Conservation (phyloP, 306 rosid species). For the Cicer cuneatum region DNA sequence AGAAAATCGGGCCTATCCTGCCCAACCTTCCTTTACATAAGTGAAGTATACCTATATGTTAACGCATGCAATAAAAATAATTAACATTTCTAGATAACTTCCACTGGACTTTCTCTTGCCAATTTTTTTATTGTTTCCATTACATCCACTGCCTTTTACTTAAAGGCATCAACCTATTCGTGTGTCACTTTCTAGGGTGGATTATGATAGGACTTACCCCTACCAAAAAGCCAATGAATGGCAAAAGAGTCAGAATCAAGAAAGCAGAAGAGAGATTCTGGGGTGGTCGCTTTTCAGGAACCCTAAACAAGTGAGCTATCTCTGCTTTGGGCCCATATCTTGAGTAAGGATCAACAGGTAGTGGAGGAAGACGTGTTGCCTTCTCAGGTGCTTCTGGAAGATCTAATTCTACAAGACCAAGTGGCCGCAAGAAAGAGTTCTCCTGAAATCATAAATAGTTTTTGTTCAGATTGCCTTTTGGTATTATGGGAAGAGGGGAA, state of each 20-base stretch:
- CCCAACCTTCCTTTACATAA: constrained; percentile 13
- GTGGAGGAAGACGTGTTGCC: constrained; percentile 79
- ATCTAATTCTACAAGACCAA: constrained; percentile 86
- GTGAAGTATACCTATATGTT: not conserved
- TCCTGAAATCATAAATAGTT: constrained; percentile 62
- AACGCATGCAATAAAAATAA: not conserved
- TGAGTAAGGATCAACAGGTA: constrained; percentile 69
- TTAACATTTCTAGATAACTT: constrained; percentile 7
- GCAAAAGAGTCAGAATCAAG: constrained; percentile 78
- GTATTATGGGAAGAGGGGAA: not conserved
- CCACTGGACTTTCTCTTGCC: constrained; percentile 8
- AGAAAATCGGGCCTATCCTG: not conserved
- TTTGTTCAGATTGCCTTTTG: constrained; percentile 36
- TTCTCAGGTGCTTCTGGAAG: constrained; percentile 97
- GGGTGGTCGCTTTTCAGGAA: constrained; percentile 90
- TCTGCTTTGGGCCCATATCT: constrained; percentile 89
- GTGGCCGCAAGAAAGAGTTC: constrained; percentile 76
- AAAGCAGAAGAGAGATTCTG: constrained; percentile 79
- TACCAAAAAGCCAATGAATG: constrained; percentile 75
- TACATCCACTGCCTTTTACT: not conserved
- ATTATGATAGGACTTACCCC: constrained; percentile 73
- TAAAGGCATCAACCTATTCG: not conserved
- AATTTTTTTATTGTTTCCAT: not conserved
- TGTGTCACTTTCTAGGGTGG: constrained; percentile 1
- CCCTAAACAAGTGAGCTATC: constrained; percentile 83